Base-by-base conservation (phyloP, 2,329 filamentous ascomycete species). In the Cephalotrichum gorgonifer region DNA sequence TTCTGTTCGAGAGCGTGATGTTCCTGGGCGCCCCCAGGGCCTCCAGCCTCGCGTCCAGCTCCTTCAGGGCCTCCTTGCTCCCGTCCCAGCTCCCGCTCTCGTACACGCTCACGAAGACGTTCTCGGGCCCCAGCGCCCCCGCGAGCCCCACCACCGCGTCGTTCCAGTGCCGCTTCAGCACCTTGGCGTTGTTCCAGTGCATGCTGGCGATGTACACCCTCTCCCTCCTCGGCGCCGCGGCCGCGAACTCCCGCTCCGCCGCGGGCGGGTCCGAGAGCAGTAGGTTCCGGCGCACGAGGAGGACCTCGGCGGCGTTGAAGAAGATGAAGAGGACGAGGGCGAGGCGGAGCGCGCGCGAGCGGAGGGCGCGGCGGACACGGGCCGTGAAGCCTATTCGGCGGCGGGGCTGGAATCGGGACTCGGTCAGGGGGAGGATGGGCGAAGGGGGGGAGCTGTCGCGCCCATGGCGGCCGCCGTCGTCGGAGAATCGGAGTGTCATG, bases 21-120 rank as follows among this genome's bases (percentile, higher is more conserved):
- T 67, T 75, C 26, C 74, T 71, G 38, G 67, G 62, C 2, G 86
- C 75, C 1, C 74, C 71, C 15, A 78, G 56, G 12, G 60, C 59
- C 8, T 70, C 75, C 9, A 87, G 65, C 49, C 74, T 63, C 1
- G 53, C 55, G 50, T 84, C 79, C 26, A 88, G 65, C 23, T 75
- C 69, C 22, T 61, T 64, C 54, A 88, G 64, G 6, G 75, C 76
- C 15, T 67, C 72, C 61, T 86, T 86, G 17, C 78, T 85, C 51
- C 81, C 70, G 59, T 88, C 85, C 67, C 75, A 81, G 58, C 79
- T 85, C 5, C 83, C 83, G 56, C 79, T 83, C 61, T 88, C 84
- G 51, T 78, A 75, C 27, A 87, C 73, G 52, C 77, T 80, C 38
- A 88, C 73, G 58, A 76, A 87, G 2, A 87, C 76, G 58, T 86